Evolutionary conservation across 2,329 filamentous ascomycete genomes (phyloP).

Genomic region (Acarospora socialis): DNA sequence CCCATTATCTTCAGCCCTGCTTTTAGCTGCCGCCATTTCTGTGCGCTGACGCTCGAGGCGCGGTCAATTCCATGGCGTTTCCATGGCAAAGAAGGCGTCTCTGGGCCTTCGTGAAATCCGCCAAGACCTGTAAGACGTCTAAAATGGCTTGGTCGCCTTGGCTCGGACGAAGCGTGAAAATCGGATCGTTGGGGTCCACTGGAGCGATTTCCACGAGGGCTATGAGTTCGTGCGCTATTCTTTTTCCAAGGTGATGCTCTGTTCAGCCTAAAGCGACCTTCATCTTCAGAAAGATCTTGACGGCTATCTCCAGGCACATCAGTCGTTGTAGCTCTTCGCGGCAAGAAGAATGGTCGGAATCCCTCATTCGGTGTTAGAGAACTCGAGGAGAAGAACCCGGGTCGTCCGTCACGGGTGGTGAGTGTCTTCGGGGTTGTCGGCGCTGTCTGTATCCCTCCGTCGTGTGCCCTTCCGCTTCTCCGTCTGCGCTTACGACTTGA

Average conservation of each 20-base stretch:
- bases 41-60: slow-evolving; percentile 55
- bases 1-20: slow-evolving; percentile 67
- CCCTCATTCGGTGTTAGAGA: slow-evolving; percentile 32
- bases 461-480: slow-evolving; percentile 45
- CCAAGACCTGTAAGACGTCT: slow-evolving; percentile 49
- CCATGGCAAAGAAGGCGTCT: slow-evolving; percentile 27
- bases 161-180: slow-evolving; percentile 34
- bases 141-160: slow-evolving; percentile 46
- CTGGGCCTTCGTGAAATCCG: slow-evolving; percentile 48
- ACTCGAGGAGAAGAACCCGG: slow-evolving; percentile 30
- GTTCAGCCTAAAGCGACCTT: slow-evolving; percentile 50
- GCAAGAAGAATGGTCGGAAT: slow-evolving; percentile 37
- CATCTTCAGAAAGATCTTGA: slow-evolving; percentile 59
- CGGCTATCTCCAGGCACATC: slow-evolving; percentile 41
- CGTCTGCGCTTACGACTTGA: slow-evolving; percentile 48
- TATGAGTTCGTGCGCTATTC: slow-evolving; percentile 43
- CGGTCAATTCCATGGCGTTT: slow-evolving; percentile 39
- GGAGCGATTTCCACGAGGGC: slow-evolving; percentile 31
- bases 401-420: slow-evolving; percentile 16
- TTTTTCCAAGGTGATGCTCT: slow-evolving; percentile 43
- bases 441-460: slow-evolving; percentile 43
- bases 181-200: slow-evolving; percentile 39
- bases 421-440: slow-evolving; percentile 50
- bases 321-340: slow-evolving; percentile 52
- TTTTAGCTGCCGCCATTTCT: slow-evolving; percentile 89